Base-by-base conservation (phyloP, 2,329 filamentous ascomycete species). In the Phialocephala sp. region DNA sequence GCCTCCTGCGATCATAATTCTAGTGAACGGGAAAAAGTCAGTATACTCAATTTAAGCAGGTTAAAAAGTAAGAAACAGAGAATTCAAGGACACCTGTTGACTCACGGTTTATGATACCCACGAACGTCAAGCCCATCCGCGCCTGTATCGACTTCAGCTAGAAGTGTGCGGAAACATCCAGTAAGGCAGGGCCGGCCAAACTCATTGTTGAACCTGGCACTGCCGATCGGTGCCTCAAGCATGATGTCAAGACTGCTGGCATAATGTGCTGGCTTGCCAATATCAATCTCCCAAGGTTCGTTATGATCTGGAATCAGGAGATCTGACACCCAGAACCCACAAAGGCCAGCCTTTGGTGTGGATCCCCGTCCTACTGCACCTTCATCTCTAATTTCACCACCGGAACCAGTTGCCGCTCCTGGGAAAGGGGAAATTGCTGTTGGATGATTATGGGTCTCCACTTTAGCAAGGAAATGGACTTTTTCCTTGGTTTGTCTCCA, bases 361-460 rank as follows among this genome's bases (percentile, higher is more conserved):
- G 95, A 98, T 32, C 95, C 95, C 76, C 94, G 86, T 61, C 95
- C 95, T 8, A 98, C 95, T 8, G 95, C 92, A 62, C 94, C 95
- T 79, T 98, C 94, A 73, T 98, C 94, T 81, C 94, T 86, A 72
- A 98, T 97, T 77, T 98, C 94, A 72, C 95, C 95, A 72, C 95
- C 95, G 36, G 94, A 94, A 35, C 95, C 95, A 45, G 95, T 99
- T 8, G 95, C 95, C 11, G 95, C 95, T 75, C 95, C 95, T 4
- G 94, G 85, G 75, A 92, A 97, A 0, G 94, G 94, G 0, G 93
- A 97, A 61, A 99, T 96, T 9, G 94, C 94, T 6, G 95, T 98
- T 2, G 94, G 94, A 76, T 98, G 94, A 78, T 98, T 98, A 81
- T 98, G 94, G 1, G 95, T 98, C 81, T 99, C 95, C 59, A 98